Base-by-base conservation (phyloP, 1,284 basidiomycete species). In the Peniophora sp. region DNA sequence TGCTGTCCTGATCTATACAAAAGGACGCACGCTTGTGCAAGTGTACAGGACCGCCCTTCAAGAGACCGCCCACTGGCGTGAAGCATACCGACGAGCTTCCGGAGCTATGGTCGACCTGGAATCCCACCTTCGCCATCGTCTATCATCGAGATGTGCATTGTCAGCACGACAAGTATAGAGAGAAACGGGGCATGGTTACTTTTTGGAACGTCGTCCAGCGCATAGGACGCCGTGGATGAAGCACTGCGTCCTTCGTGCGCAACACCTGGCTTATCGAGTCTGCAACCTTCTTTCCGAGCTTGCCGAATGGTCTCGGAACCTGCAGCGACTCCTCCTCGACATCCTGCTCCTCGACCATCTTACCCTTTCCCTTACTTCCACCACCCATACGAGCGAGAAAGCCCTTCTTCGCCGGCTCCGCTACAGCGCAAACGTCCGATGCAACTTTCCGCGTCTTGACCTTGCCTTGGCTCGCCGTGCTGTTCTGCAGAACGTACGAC, bases 31-130 rank as follows among this genome's bases (percentile, higher is more conserved):
- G 85, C 63, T 79, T 89, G 61, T 90, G 87, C 64, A 90, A 80
- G n/a, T n/a, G n/a, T n/a, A n/a, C n/a, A n/a, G n/a, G n/a, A n/a
- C n/a, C n/a, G n/a, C n/a, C n/a, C n/a, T 2, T 74, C 79, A 53
- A 90, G 85, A 0, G 86, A 74, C 6, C 44, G 19, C 10, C 19
- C 45, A 10, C 22, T 43, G 9, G 36, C 49, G 58, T 81, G 59
- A 90, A 90, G 23, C 86, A 76, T 23, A 90, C 87, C 63, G 85
- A 87, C 11, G 88, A 90, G 2, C 87, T 88, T 17, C 87, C 86
- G 12, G 85, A 87, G 53, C 78, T 80, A 17, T 81, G 82, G 60
- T 83, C 80, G 55, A 81, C 81, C 1, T 66, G 65, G 65, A 90
- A 90, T 38, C 87, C 87, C 76, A 90, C 80, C 50, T 86, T 84